These are phyloP conservation scores for Secale cereale DNA, from an alignment of 176 grass and related monocot genomes.

Conservation along the genomic window DNA sequence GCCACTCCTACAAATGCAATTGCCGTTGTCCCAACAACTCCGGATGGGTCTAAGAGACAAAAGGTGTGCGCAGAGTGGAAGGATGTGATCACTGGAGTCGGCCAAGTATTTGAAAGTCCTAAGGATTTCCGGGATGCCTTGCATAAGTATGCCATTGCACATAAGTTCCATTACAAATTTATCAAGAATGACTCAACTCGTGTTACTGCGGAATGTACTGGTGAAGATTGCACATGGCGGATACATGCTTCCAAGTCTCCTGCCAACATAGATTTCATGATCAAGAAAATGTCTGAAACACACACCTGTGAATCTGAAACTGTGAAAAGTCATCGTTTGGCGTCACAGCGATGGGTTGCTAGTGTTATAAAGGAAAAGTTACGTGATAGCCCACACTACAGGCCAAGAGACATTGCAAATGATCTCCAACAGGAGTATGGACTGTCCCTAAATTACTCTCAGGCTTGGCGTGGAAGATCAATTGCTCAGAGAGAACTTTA, in stretches of 20 bases:
- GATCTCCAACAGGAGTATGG: slow-evolving; percentile 90
- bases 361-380: slow-evolving; percentile 99
- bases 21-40: slow-evolving; percentile 31
- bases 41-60: slow-evolving; percentile 69
- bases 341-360: slow-evolving; percentile 88
- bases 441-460: slow-evolving; percentile 81
- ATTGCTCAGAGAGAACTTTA: slow-evolving; percentile 90
- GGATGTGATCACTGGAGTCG: slow-evolving; percentile 78
- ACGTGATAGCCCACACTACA: slow-evolving; percentile 79
- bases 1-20: slow-evolving; percentile 49
- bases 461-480: slow-evolving; percentile 92
- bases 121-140: slow-evolving; percentile 89
- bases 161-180: slow-evolving; percentile 90
- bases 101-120: slow-evolving; percentile 82
- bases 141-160: slow-evolving; percentile 90
- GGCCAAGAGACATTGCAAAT: slow-evolving; percentile 86
- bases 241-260: slow-evolving; percentile 86
- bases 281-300: slow-evolving; percentile 89
- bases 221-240: slow-evolving; percentile 78
- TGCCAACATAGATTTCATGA: slow-evolving; percentile 73
- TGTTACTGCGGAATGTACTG: slow-evolving; percentile 82
- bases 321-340: slow-evolving; percentile 73
- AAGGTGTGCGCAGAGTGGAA: slow-evolving; percentile 75
- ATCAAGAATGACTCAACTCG: slow-evolving; percentile 86
- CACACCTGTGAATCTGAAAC: slow-evolving; percentile 87